These are phyloP conservation scores for Wallemia ichthyophaga DNA, from an alignment of 1,284 basidiomycete species.

Conservation along the genomic window DNA sequence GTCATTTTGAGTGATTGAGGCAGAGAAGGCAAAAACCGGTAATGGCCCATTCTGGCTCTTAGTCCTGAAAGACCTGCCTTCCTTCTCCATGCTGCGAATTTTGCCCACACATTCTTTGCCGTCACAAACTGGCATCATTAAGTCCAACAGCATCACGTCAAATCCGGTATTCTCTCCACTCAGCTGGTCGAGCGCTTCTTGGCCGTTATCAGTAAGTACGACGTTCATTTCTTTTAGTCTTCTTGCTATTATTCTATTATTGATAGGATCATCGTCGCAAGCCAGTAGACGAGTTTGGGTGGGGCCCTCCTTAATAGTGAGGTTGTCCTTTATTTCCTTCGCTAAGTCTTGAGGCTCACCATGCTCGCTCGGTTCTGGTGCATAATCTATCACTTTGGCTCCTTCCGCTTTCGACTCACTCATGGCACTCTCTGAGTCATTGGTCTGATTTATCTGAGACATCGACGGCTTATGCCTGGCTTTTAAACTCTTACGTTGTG, in stretches of 20 bases:
- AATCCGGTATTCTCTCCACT: background rate
- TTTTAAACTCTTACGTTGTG: no score
- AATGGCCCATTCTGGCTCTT: constrained; percentile 22
- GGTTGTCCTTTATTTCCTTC: background rate
- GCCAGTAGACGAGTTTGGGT: background rate
- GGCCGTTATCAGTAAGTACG: background rate
- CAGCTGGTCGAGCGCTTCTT: background rate
- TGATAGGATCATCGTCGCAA: background rate
- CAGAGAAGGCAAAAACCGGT: constrained; percentile 57
- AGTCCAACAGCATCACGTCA: background rate
- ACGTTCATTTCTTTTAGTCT: background rate
- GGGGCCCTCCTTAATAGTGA: background rate
- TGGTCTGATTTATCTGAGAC: no score
- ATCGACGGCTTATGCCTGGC: no score
- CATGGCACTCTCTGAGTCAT: background rate
- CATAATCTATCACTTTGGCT: background rate
- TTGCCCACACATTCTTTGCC: background rate
- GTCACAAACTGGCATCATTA: background rate
- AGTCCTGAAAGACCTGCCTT: constrained; percentile 32
- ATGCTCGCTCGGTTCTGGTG: background rate
- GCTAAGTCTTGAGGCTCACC: background rate
- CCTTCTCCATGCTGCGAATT: constrained; percentile 23
- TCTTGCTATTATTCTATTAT: background rate
- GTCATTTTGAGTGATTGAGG: constrained; percentile 24
- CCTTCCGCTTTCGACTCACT: background rate